Evolutionary conservation across 2,329 filamentous ascomycete species (phyloP).

Genomic region (Tympanopsis confertula): DNA sequence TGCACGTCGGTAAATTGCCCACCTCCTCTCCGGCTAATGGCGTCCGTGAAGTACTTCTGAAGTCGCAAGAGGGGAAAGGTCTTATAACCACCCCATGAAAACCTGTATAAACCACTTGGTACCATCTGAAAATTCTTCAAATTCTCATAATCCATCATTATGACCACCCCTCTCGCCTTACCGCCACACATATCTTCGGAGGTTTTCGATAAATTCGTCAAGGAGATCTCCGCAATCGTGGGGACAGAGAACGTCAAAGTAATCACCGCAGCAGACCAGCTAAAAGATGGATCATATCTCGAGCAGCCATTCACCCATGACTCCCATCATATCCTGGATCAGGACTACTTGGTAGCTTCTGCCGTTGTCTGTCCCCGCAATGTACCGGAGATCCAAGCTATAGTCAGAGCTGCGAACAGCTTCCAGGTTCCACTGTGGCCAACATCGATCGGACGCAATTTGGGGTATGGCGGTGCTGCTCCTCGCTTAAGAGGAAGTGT

Average conservation of each 20-base stretch:
- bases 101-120: too few species aligned
- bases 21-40: too few species aligned
- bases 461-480: constrained; percentile 30
- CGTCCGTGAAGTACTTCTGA: too few species aligned
- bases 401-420: constrained; percentile 31
- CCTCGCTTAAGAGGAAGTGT: constrained; percentile 38
- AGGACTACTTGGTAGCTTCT: constrained; percentile 28
- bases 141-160: too few species aligned
- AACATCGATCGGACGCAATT: not conserved
- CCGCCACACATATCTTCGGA: constrained; percentile 7
- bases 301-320: constrained; percentile 19
- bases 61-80: too few species aligned
- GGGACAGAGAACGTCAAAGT: constrained; percentile 13
- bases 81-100: too few species aligned
- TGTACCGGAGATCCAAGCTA: constrained; percentile 22
- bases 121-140: too few species aligned
- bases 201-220: constrained; percentile 11
- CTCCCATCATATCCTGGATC: constrained; percentile 23
- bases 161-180: constrained; percentile 8
- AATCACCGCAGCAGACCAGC: constrained; percentile 7
- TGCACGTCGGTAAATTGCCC: too few species aligned
- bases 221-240: constrained; percentile 7
- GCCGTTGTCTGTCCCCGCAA: constrained; percentile 20
- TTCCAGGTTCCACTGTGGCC: constrained; percentile 33
- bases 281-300: constrained; percentile 12